A percentile compares a stretch with the other conserved stretches of the same genome.
Conservation (phyloP, 805 yeast genomes). For the Candida boidinii region DNA sequence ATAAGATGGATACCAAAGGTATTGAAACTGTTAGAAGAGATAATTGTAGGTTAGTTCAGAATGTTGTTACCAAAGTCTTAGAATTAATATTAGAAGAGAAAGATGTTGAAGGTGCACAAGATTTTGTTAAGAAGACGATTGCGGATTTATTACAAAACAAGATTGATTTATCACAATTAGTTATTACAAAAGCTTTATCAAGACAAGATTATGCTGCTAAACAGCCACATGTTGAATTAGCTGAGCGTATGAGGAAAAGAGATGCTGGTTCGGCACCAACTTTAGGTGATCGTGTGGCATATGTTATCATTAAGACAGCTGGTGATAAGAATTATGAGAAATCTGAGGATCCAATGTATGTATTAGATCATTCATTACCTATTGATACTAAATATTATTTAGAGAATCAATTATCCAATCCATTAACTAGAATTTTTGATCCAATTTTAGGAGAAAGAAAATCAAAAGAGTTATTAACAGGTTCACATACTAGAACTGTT, state of each 20-base stretch:
- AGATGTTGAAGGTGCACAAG: slow-evolving; percentile 77
- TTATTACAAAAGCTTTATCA: slow-evolving; percentile 87
- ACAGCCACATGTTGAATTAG: slow-evolving; percentile 95
- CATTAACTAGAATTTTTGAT: slow-evolving; percentile 85
- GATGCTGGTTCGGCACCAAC: slow-evolving; percentile 97
- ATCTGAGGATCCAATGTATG: slow-evolving; percentile 94
- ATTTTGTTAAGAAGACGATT: slow-evolving; percentile 78
- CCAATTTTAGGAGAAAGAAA: slow-evolving; percentile 86
- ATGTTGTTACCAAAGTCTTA: slow-evolving; percentile 86
- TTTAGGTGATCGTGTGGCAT: slow-evolving; percentile 96
- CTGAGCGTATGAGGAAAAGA: slow-evolving; percentile 92
- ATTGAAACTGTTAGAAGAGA: slow-evolving; percentile 98
- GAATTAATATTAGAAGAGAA: slow-evolving; percentile 80
- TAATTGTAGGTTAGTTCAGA: slow-evolving; percentile 89
- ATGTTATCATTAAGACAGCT: slow-evolving; percentile 79
- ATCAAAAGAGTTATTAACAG: slow-evolving; percentile 73
- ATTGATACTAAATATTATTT: slow-evolving; percentile 91
- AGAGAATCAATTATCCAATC: slow-evolving; percentile 88
- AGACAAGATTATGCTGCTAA: slow-evolving; percentile 89
- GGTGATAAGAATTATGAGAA: slow-evolving; percentile 88
- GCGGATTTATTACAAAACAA: slow-evolving; percentile 86
- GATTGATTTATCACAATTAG: slow-evolving; percentile 86
- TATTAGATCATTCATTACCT: slow-evolving; percentile 83
- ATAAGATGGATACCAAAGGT: slow-evolving; percentile 97
- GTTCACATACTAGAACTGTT: slow-evolving; percentile 77